phyloP scores from a whole-genome alignment of 78 protist species.

The Capsaspora owczarzaki region DNA sequence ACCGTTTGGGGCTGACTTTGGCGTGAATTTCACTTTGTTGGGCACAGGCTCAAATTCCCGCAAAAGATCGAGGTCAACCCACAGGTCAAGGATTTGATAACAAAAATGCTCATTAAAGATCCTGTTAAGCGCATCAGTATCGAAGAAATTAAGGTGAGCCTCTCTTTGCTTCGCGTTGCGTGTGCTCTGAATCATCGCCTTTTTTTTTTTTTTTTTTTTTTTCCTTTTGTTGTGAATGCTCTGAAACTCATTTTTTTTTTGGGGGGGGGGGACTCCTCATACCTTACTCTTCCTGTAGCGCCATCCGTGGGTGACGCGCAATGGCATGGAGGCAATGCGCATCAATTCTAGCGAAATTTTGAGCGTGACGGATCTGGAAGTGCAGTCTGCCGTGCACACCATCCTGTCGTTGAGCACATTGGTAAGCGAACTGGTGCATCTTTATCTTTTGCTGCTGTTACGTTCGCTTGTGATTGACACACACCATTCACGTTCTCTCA shows the following conservation, averaged over 20 bases:
- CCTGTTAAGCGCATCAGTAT: not conserved
- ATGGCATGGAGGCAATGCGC: not conserved
- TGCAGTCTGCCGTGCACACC: not conserved
- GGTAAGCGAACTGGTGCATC: not conserved
- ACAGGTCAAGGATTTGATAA: not conserved
- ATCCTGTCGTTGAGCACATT: not conserved
- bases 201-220: too few relatives aligned
- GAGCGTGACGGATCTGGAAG: not conserved
- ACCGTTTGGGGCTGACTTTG: not conserved
- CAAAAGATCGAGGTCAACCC: not conserved
- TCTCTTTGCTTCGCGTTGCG: not conserved
- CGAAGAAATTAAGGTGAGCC: not conserved
- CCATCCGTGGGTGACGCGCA: slow-evolving; percentile 20
- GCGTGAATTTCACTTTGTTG: not conserved
- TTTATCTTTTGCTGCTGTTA: too few relatives aligned
- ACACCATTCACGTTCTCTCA: not conserved
- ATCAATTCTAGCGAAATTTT: not conserved
- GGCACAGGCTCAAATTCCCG: not conserved
- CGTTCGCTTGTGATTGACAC: not conserved
- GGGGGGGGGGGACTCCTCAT: not conserved
- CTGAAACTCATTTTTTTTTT: not conserved
- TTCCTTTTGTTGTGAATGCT: not conserved
- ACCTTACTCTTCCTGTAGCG: not conserved
- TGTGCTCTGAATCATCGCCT: not conserved
- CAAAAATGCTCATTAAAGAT: slow-evolving; percentile 20